phyloP scores from a whole-genome alignment of 23 red algal genomes.

The Pyropia haitanensis region DNA sequence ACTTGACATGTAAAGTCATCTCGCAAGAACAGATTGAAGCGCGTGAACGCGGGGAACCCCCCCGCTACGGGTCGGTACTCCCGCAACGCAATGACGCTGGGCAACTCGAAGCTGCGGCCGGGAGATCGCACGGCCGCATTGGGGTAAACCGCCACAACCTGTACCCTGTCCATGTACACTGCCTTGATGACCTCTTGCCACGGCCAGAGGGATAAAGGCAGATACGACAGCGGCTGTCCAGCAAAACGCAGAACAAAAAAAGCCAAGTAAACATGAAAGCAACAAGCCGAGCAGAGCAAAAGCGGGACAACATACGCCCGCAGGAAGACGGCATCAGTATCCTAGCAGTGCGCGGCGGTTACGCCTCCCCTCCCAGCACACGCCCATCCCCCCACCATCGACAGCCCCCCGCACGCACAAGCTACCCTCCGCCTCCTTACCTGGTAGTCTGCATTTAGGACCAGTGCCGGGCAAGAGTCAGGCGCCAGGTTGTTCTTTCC shows the following conservation, averaged over 20 bases:
- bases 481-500: conserved; percentile 26
- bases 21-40: conserved; percentile 91
- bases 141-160: conserved; percentile 76
- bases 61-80: conserved; percentile 40
- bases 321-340: too few species aligned
- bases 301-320: too few species aligned
- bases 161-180: conserved; percentile 62
- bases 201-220: conserved; percentile 81
- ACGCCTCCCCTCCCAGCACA: too few species aligned
- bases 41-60: conserved; percentile 51
- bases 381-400: too few species aligned
- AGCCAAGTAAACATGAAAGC: too few species aligned
- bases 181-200: conserved; percentile 98
- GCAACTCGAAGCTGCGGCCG: conserved; percentile 46
- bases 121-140: conserved; percentile 52
- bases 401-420: too few species aligned
- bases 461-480: conserved; percentile 70
- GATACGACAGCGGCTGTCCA: conserved; percentile 55
- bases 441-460: conserved; percentile 83
- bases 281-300: too few species aligned
- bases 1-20: conserved; percentile 91
- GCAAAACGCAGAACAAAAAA: too few species aligned
- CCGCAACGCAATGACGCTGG: conserved; percentile 76
- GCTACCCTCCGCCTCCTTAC: too few species aligned
- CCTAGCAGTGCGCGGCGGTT: too few species aligned